phyloP scores from a whole-genome alignment of 116 monocot species.

The Posidonia oceanica region DNA sequence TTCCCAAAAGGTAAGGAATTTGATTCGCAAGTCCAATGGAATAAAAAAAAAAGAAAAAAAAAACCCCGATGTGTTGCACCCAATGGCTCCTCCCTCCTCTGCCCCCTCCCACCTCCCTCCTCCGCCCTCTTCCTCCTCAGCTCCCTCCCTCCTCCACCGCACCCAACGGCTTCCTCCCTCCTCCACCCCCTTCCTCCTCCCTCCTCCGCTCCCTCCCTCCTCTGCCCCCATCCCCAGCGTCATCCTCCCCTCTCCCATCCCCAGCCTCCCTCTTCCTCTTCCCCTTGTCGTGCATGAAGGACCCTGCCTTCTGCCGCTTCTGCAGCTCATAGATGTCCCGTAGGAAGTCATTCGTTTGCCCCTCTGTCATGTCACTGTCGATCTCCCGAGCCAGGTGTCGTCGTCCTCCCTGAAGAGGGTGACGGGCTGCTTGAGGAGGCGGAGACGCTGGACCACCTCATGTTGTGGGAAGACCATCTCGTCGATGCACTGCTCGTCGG shows the following conservation, averaged over 20 bases:
- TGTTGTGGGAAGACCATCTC: conserved; percentile 70
- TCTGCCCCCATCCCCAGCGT: conserved; percentile 21
- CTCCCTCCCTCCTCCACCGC: too few relatives aligned
- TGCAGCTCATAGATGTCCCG: conserved; percentile 87
- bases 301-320: conserved; percentile 58
- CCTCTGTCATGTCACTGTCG: too few relatives aligned
- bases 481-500: conserved; percentile 76
- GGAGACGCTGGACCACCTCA: conserved; percentile 85
- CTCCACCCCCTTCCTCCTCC: too few relatives aligned
- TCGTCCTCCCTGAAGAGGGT: conserved; percentile 99
- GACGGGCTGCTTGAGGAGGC: conserved; percentile 84
- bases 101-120: too few relatives aligned
- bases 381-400: conserved; percentile 64
- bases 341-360: conserved; percentile 94
- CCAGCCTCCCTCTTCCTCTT: conserved; percentile 28
- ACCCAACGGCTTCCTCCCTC: too few relatives aligned
- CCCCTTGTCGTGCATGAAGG: conserved; percentile 8
- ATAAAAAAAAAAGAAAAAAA: too few relatives aligned
- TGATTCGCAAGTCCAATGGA: too few relatives aligned
- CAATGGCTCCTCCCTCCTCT: too few relatives aligned
- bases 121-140: too few relatives aligned
- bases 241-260: conserved; percentile 23
- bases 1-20: too few relatives aligned
- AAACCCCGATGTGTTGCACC: too few relatives aligned
- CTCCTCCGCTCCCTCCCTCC: too few relatives aligned